Evolutionary conservation across 2,329 filamentous ascomycete species (phyloP).

Genomic region (Ophiostoma himal-ulmi): DNA sequence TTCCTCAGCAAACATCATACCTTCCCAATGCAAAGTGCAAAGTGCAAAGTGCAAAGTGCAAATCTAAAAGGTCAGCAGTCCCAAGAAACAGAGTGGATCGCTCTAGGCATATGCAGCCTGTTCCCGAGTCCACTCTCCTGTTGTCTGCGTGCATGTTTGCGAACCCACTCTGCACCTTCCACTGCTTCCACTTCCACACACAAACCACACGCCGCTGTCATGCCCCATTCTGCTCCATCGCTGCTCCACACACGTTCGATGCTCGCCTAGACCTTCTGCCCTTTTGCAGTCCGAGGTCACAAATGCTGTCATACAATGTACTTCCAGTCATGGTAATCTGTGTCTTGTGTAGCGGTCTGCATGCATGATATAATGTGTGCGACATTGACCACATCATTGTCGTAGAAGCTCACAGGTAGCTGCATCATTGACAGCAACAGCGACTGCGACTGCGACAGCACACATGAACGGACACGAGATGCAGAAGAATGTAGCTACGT

Average conservation of each 20-base stretch:
- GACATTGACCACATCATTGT: background rate
- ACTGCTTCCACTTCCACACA: background rate
- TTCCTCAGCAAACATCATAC: background rate
- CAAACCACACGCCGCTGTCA: background rate
- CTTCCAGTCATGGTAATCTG: background rate
- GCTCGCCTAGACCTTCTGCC: background rate
- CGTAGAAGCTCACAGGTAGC: too few species aligned
- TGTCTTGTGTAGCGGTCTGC: background rate
- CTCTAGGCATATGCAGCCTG: background rate
- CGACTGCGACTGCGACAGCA: too few species aligned
- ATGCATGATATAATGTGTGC: background rate
- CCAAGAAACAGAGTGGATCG: background rate
- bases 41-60: background rate
- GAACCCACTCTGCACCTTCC: background rate
- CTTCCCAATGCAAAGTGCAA: too few species aligned
- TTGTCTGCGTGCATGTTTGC: background rate
- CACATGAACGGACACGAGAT: too few species aligned
- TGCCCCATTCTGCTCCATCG: too few species aligned
- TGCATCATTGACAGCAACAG: too few species aligned
- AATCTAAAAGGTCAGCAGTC: conserved; percentile 1
- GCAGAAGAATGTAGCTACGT: too few species aligned
- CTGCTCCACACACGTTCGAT: background rate
- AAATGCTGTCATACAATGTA: background rate
- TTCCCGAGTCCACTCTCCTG: background rate
- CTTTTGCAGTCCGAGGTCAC: background rate